Conservation (phyloP, 164 flowering plant genomes). For the Protea cynaroides region DNA sequence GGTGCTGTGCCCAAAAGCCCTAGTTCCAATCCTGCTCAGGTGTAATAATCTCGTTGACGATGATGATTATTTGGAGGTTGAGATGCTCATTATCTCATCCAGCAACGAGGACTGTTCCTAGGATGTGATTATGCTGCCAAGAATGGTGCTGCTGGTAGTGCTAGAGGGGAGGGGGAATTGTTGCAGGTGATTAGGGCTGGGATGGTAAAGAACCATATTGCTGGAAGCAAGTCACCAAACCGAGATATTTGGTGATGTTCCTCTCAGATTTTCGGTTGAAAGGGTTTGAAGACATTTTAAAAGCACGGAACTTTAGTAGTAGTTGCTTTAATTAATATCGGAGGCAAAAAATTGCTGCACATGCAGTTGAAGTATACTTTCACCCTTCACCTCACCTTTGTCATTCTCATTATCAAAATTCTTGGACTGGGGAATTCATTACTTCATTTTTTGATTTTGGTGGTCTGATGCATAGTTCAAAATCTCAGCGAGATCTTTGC, state of each 20-base stretch:
- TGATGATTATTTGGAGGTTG: slow-evolving; percentile 96
- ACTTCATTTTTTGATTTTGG: too few relatives aligned
- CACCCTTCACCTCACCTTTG: too few relatives aligned
- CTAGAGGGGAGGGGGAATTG: slow-evolving; percentile 24
- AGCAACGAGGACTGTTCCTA: slow-evolving; percentile 75
- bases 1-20: slow-evolving; percentile 1
- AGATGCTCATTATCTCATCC: slow-evolving; percentile 92
- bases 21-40: slow-evolving; percentile 11
- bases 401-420: too few relatives aligned
- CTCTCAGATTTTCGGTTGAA: too few relatives aligned
- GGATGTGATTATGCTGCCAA: slow-evolving; percentile 20
- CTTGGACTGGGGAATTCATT: too few relatives aligned
- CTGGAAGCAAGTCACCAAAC: slow-evolving; percentile 68
- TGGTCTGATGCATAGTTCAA: too few relatives aligned
- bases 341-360: too few relatives aligned
- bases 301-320: too few relatives aligned
- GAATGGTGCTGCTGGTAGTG: slow-evolving; percentile 20
- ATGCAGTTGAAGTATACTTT: too few relatives aligned
- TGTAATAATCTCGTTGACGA: slow-evolving; percentile 37
- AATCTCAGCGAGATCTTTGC: too few relatives aligned
- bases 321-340: too few relatives aligned
- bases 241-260: slow-evolving; percentile 56
- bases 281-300: too few relatives aligned
- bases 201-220: slow-evolving; percentile 63
- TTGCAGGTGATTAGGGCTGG: slow-evolving; percentile 36